phyloP scores from a whole-genome alignment of 306 rosid species.

The Cyclanthera cordifolia region DNA sequence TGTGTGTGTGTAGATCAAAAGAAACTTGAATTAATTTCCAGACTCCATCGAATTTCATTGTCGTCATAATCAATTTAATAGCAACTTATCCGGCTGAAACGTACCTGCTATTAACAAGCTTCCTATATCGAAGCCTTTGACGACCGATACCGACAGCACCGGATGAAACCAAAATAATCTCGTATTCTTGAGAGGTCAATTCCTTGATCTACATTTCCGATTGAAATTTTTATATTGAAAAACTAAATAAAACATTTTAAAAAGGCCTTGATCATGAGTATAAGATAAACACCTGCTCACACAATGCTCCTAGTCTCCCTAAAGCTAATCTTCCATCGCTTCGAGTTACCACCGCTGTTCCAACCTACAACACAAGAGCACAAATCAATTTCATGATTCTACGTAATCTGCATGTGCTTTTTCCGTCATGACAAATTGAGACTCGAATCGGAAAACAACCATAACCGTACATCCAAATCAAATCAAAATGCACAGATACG shows the following conservation, averaged over 20 bases:
- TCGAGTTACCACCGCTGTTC: slow-evolving; percentile 60
- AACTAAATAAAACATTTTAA: slow-evolving; percentile 12
- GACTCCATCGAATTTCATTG: not conserved
- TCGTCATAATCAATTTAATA: not conserved
- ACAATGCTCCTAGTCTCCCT: slow-evolving; percentile 67
- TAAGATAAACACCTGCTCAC: slow-evolving; percentile 58
- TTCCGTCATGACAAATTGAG: not conserved
- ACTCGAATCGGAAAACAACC: not conserved
- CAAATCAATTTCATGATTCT: slow-evolving; percentile 3
- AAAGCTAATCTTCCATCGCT: slow-evolving; percentile 48
- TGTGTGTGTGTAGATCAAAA: not conserved
- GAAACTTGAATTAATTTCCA: not conserved
- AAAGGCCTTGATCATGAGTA: not conserved
- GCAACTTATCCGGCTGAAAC: not conserved
- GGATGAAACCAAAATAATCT: slow-evolving; percentile 84
- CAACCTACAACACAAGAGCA: slow-evolving; percentile 32
- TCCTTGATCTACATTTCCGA: slow-evolving; percentile 59
- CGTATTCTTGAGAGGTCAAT: slow-evolving; percentile 59
- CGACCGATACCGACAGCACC: slow-evolving; percentile 99
- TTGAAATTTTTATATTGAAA: not conserved
- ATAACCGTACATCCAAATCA: not conserved
- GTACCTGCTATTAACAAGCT: slow-evolving; percentile 80
- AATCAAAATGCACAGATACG: not conserved
- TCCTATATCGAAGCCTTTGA: slow-evolving; percentile 77
- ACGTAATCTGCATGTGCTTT: not conserved